Evolutionary conservation across 108 stramenopile genomes (phyloP), one percentile per base, ranked within the genome.

Genomic region (Cyclotella kingstonii): DNA sequence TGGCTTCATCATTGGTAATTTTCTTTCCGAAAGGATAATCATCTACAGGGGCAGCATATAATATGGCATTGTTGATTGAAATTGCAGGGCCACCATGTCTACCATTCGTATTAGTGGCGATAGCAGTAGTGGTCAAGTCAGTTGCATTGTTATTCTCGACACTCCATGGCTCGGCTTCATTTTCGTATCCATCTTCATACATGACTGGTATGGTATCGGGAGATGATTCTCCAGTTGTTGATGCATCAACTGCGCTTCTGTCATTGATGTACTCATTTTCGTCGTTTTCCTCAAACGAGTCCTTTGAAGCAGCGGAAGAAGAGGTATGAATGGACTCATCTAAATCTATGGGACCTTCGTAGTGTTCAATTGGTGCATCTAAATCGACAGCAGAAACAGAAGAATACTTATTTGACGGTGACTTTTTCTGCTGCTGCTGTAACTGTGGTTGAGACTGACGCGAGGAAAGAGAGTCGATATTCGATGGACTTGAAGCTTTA

Each of bases 1-100:
- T 53, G 1, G 52, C 35, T 53, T 53, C 52, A 9, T 53, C 52
- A 19, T 53, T 53, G 34, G 52, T 53, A 53, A 5, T 38, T 36
- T 21, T n/a, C 33, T 27, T 53, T 0, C 35, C 27, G 18, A 53
- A 9, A 8, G 52, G 52, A 21, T 34, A 26, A 9, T 53, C 11
- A 19, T 17, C 34, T 15, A 40, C 2, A 2, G 2, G 2, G 2
- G 39, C n/a, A 15, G 39, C 3, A 2, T 15, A 2, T 1, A 15
- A 40, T n/a, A n/a, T n/a, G n/a, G n/a, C n/a, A n/a, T n/a, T n/a
- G n/a, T n/a, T n/a, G n/a, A n/a, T n/a, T n/a, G n/a, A n/a, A n/a
- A n/a, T n/a, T n/a, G n/a, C n/a, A n/a, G n/a, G n/a, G n/a, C n/a
- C n/a, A n/a, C n/a, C n/a, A n/a, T n/a, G n/a, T n/a, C n/a, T n/a